Evolutionary conservation across 1,139 yeast species (phyloP), one percentile per base, ranked within the genome.

Genomic region (Nakaseomyces nivariensis): DNA sequence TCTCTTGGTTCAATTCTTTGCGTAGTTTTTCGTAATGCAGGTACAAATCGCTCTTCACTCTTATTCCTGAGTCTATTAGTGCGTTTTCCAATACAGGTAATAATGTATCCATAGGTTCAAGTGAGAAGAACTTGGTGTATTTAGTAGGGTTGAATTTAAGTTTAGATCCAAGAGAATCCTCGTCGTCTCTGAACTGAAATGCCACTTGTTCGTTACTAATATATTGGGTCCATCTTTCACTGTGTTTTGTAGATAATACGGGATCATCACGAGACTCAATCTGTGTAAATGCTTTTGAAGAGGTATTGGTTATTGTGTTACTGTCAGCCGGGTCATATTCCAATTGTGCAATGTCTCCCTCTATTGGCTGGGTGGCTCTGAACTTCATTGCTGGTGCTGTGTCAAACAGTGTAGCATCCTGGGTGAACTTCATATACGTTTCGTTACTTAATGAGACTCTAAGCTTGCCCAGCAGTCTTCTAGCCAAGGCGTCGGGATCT

Each of bases 361-460:
- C 44, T 7, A 57, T 41, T 1, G 67, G 65, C 48, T 63, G 67
- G 3, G 68, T 64, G 4, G 66, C 53, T 36, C 56, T 49, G 10
- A 52, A 49, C 3, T 37, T 46, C n/a, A 9, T 33, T 4, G 25
- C 8, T 1, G 44, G 44, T 5, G 25, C 44, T 7, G 49, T 29
- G 10, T 44, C 44, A n/a, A 37, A 24, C 29, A 40, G 22, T 10
- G 46, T 48, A 11, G 52, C 52, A 31, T 56, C 62, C 45, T 59
- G 65, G 3, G 68, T 66, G 22, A 59, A 61, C 40, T 51, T 50
- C 52, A 64, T 49, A 60, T 69, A 66, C 48, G 72, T 74, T 49
- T 69, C 68, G 62, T 76, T 77, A 51, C 74, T 64, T 53, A 77
- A 56, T 47, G 78, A 68, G 60, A 82, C 68, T 62, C 73, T 70